These are phyloP conservation scores for Aotearoamyces nothofagi DNA, from an alignment of 2,329 filamentous ascomycete species.

Conservation along the genomic window DNA sequence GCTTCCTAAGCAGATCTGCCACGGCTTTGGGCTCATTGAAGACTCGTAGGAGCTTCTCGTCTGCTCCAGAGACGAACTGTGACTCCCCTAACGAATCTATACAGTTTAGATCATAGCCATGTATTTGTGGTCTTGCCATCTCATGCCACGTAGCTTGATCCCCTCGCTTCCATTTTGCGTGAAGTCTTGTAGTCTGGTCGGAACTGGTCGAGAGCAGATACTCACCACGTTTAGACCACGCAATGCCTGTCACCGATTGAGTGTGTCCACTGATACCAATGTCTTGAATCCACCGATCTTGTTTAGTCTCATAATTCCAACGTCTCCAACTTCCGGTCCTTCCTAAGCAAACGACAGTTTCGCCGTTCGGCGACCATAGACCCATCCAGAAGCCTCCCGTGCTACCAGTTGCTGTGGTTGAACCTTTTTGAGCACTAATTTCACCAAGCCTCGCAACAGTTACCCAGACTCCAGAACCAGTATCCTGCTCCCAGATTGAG, in stretches of 20 bases:
- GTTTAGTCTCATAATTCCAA: constrained; percentile 50
- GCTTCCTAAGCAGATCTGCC: constrained; percentile 52
- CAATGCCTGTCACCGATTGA: constrained; percentile 62
- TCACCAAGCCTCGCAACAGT: constrained; percentile 77
- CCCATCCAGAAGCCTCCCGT: constrained; percentile 95
- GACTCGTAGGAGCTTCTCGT: constrained; percentile 94
- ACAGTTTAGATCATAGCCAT: constrained; percentile 96
- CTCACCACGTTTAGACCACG: constrained; percentile 69
- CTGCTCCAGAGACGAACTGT: constrained; percentile 85
- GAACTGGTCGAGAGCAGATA: constrained; percentile 81
- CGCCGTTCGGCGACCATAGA: constrained; percentile 71
- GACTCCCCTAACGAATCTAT: constrained; percentile 58
- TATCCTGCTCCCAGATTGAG: constrained; percentile 81
- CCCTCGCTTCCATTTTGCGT: constrained; percentile 56
- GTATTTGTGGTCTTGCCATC: constrained; percentile 88
- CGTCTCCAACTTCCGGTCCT: constrained; percentile 86
- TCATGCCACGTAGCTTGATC: constrained; percentile 68
- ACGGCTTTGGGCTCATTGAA: constrained; percentile 82
- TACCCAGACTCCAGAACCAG: constrained; percentile 77
- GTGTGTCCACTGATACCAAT: constrained; percentile 76
- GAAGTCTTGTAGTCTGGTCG: constrained; percentile 86
- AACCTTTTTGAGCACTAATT: constrained; percentile 87
- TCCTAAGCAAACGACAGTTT: constrained; percentile 65
- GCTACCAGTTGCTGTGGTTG: constrained; percentile 90
- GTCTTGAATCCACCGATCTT: constrained; percentile 60